Evolutionary conservation across 768 basidiomycete genomes (phyloP).

Genomic region (Coprinellus aureogranulatus): DNA sequence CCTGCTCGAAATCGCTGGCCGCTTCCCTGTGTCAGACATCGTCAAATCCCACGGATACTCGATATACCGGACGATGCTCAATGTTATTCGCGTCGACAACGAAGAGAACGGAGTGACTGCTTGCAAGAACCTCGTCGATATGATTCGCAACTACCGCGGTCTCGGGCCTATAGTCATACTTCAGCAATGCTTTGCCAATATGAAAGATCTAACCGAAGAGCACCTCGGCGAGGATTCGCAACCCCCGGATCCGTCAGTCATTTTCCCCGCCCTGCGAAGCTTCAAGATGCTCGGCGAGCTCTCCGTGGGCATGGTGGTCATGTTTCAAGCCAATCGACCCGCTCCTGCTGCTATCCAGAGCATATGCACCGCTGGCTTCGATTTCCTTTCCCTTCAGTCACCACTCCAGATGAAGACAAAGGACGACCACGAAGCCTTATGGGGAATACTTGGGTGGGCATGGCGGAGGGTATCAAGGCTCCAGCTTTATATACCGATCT

Average conservation of each 20-base stretch:
- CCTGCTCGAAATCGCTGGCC: conserved; percentile 85
- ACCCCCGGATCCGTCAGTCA: conserved; percentile 50
- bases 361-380: conserved; percentile 76
- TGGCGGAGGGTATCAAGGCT: conserved; percentile 75
- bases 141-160: conserved; percentile 73
- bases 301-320: conserved; percentile 86
- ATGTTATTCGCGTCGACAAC: conserved; percentile 84
- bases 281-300: conserved; percentile 95
- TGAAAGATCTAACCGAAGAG: conserved; percentile 68
- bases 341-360: conserved; percentile 65
- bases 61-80: conserved; percentile 79
- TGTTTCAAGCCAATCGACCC: conserved; percentile 79
- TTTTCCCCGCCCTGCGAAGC: conserved; percentile 74
- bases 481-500: conserved; percentile 75
- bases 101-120: conserved; percentile 91
- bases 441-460: conserved; percentile 80
- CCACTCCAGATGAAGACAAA: conserved; percentile 78
- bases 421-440: conserved; percentile 75
- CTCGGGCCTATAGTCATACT: conserved; percentile 75
- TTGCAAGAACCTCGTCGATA: conserved; percentile 90
- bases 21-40: conserved; percentile 79
- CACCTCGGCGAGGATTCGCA: conserved; percentile 68
- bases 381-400: conserved; percentile 73
- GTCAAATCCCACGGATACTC: conserved; percentile 63
- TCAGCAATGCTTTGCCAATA: conserved; percentile 73